phyloP scores from a whole-genome alignment of 495 filamentous ascomycete species.

The Lasiosphaeriaceae sp. region DNA sequence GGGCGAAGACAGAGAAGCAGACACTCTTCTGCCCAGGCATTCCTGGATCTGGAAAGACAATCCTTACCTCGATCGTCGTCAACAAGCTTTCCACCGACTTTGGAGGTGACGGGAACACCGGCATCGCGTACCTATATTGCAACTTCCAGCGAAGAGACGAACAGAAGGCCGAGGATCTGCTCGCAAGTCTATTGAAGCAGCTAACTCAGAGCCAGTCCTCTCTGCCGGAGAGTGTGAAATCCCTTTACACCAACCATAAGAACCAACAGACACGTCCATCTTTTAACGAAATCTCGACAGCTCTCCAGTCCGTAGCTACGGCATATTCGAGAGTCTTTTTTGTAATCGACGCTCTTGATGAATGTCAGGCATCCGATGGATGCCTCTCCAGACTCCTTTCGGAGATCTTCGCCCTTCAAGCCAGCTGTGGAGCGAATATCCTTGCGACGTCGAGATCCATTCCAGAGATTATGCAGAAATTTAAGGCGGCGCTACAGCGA shows the following conservation, averaged over 20 bases:
- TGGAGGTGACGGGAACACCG: constrained; percentile 22
- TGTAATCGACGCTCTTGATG: neutral
- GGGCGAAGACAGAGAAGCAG: constrained; percentile 22
- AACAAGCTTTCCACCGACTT: constrained; percentile 26
- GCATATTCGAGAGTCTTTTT: neutral
- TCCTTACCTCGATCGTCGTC: constrained; percentile 33
- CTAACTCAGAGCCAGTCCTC: neutral
- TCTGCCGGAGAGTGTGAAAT: neutral
- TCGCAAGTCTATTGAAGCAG: neutral
- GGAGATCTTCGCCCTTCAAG: neutral
- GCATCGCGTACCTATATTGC: constrained; percentile 36
- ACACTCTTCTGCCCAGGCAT: constrained; percentile 36
- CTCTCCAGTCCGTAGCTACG: neutral
- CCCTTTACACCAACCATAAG: neutral
- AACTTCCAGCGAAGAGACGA: neutral
- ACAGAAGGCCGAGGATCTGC: neutral
- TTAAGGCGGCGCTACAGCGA: too few relatives aligned
- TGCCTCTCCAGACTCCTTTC: neutral
- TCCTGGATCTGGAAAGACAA: constrained; percentile 36
- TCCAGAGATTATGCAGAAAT: too few relatives aligned
- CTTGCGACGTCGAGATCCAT: neutral
- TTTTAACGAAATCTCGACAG: neutral
- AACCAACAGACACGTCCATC: neutral
- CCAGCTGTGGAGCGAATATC: neutral
- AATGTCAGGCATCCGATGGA: neutral